Percentiles rank a stretch among this genome's conserved stretches.
Conservation (phyloP, 768 basidiomycete species). For the Polyporus arcularius region DNA sequence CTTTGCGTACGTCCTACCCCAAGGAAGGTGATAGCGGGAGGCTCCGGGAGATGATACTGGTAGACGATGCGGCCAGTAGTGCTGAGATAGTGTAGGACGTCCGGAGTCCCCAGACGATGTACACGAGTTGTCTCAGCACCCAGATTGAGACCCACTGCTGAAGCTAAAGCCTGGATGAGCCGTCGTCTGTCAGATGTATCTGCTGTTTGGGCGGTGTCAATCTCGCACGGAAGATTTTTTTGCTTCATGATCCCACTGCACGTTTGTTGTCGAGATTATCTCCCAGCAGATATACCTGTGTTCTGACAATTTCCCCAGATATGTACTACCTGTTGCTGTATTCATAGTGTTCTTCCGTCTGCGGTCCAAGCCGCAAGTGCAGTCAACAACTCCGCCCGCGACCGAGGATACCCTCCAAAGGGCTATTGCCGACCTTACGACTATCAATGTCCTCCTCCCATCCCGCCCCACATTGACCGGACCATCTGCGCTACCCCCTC, state of each 20-base stretch:
- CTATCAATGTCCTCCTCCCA: constrained; percentile 63
- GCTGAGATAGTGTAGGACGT: no score
- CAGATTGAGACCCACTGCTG: no score
- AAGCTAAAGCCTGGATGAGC: no score
- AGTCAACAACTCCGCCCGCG: constrained; percentile 33
- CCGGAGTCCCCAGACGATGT: no score
- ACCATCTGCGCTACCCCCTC: constrained; percentile 28
- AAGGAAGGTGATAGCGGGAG: no score
- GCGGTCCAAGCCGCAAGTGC: constrained; percentile 25
- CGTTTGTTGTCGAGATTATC: background rate
- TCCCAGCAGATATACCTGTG: background rate
- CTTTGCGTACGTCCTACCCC: no score
- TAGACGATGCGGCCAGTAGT: no score
- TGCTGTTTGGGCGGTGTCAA: no score
- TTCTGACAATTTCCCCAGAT: constrained; percentile 38
- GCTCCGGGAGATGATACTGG: no score
- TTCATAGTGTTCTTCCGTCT: constrained; percentile 40
- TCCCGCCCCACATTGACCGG: constrained; percentile 33
- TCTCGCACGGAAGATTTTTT: no score
- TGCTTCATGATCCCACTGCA: background rate
- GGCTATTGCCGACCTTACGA: constrained; percentile 64
- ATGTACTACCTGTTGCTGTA: constrained; percentile 56
- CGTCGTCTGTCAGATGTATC: no score
- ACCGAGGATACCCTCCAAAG: constrained; percentile 58
- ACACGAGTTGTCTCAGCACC: no score